Evolutionary conservation across 768 basidiomycete genomes (phyloP).

Genomic region (Pholiota molesta): DNA sequence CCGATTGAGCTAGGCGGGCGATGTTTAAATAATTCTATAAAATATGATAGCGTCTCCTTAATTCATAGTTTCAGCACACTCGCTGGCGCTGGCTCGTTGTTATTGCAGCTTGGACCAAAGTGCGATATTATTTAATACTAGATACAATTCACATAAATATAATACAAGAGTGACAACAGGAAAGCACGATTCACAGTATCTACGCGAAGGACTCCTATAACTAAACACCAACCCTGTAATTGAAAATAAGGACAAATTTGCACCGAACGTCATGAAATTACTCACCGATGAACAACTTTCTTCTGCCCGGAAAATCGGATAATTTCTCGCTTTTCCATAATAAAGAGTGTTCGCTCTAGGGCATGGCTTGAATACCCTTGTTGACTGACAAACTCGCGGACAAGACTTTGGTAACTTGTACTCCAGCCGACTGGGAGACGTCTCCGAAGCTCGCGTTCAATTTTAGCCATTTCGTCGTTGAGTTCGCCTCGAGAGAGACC

Average conservation of each 20-base stretch:
- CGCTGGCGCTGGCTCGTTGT: too few relatives aligned
- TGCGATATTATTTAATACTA: constrained; percentile 1
- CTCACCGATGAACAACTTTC: constrained; percentile 47
- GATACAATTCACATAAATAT: constrained; percentile 10
- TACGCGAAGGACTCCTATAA: not conserved
- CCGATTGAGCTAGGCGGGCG: constrained; percentile 59
- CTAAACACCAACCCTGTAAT: constrained; percentile 21
- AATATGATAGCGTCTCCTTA: too few relatives aligned
- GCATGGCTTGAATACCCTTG: constrained; percentile 92
- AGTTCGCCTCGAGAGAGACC: constrained; percentile 90
- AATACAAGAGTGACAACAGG: constrained; percentile 14
- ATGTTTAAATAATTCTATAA: constrained; percentile 12
- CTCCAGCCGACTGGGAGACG: constrained; percentile 94
- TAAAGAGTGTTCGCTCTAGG: constrained; percentile 86
- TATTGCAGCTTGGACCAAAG: too few relatives aligned
- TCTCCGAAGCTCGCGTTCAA: constrained; percentile 84
- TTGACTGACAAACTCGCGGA: constrained; percentile 91
- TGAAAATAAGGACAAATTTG: not conserved
- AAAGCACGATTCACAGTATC: constrained; percentile 12
- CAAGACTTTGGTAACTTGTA: constrained; percentile 92
- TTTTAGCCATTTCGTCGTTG: constrained; percentile 90
- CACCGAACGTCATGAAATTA: constrained; percentile 3
- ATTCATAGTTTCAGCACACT: too few relatives aligned
- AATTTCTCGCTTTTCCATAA: constrained; percentile 96
- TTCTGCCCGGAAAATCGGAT: constrained; percentile 80